These are phyloP conservation scores for Akanthomyces lecanii DNA, from an alignment of 2,329 filamentous ascomycete species.

Conservation along the genomic window DNA sequence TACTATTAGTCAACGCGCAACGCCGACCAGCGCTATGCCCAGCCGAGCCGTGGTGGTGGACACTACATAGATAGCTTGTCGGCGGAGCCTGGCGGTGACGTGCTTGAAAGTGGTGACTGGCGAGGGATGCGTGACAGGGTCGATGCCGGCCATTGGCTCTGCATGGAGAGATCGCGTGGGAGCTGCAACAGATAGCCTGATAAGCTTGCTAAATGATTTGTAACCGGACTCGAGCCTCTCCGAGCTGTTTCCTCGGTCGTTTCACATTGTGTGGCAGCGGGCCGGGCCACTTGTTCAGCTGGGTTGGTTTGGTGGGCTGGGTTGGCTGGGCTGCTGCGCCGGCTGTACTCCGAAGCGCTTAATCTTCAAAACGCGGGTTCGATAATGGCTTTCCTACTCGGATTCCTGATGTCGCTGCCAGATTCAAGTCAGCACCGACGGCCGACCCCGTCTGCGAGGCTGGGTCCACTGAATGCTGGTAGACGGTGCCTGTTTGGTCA, in stretches of 20 bases:
- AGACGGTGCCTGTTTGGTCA: background rate
- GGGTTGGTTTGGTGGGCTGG: too few species aligned
- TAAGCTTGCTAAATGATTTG: background rate
- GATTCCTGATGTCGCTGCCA: background rate
- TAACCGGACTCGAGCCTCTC: background rate
- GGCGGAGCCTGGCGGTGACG: slow-evolving; percentile 12
- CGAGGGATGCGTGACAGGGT: background rate
- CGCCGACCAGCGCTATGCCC: background rate
- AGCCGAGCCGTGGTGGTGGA: slow-evolving; percentile 1
- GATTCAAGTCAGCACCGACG: background rate
- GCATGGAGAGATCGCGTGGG: background rate
- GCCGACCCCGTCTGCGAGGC: background rate
- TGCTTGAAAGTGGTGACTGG: background rate
- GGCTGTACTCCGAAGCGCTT: too few species aligned
- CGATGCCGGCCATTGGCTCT: slow-evolving; percentile 9
- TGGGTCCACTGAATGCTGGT: background rate
- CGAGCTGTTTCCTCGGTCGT: background rate
- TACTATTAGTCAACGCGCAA: slow-evolving; percentile 8
- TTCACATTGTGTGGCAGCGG: background rate
- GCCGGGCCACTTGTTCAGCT: background rate
- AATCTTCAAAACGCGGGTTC: background rate
- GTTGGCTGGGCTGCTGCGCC: too few species aligned
- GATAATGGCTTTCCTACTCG: background rate
- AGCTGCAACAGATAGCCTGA: background rate
- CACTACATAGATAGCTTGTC: background rate